phyloP scores from a whole-genome alignment of 1,139 yeast genomes.

The Magnusiomyces fungicola region DNA sequence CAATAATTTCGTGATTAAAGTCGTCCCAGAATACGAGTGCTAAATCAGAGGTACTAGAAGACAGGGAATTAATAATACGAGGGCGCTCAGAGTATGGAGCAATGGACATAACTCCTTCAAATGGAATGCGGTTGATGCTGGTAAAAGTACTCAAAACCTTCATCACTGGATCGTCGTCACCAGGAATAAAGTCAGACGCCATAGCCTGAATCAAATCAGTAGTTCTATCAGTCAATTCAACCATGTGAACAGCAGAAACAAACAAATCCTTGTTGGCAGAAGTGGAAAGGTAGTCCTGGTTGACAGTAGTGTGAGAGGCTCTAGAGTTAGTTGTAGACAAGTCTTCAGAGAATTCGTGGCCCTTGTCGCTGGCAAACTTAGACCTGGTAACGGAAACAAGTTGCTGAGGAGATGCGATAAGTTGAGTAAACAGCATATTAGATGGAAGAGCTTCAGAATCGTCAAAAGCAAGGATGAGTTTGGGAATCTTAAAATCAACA shows the following conservation, averaged over 20 bases:
- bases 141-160: conserved; percentile 50
- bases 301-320: conserved; percentile 20
- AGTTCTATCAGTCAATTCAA: conserved; percentile 57
- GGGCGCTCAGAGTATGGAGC: conserved; percentile 40
- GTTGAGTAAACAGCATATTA: conserved; percentile 32
- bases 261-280: conserved; percentile 29
- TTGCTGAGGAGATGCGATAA: conserved; percentile 23
- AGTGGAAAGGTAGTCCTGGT: conserved; percentile 26
- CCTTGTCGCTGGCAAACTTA: no score
- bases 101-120: conserved; percentile 47
- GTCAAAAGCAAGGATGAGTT: conserved; percentile 18
- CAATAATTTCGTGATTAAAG: conserved; percentile 6
- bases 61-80: conserved; percentile 21
- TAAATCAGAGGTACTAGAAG: conserved; percentile 15
- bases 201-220: conserved; percentile 64
- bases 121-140: conserved; percentile 43
- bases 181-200: conserved; percentile 29
- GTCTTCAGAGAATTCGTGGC: conserved; percentile 10
- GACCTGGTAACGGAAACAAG: conserved; percentile 22
- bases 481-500: conserved; percentile 14
- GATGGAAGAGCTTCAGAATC: conserved; percentile 25
- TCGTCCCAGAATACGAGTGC: conserved; percentile 20
- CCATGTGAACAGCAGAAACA: conserved; percentile 49
- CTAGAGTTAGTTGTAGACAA: conserved; percentile 17
- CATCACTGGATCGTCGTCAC: conserved; percentile 42